Evolutionary conservation across 176 grass and related monocot species (phyloP).

Genomic region (Themeda triandra): DNA sequence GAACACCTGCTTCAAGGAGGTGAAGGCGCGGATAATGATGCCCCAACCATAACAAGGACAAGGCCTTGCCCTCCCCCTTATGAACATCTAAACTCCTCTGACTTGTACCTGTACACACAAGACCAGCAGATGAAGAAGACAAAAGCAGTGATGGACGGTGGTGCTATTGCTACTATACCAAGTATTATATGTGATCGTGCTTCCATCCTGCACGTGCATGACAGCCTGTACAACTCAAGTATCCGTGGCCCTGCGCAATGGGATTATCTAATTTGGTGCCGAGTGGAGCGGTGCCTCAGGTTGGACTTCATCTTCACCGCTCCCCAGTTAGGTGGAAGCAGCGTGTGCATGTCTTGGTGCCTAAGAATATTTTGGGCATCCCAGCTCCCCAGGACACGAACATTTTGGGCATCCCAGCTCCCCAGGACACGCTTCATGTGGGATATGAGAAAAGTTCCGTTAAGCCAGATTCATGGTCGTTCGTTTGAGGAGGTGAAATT

Average conservation of each 20-base stretch:
- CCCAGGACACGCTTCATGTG: neutral
- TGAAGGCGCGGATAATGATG: too few relatives aligned
- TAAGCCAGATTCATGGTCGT: fast-evolving
- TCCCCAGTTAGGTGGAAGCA: neutral
- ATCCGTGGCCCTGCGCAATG: neutral
- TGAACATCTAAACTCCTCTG: too few relatives aligned
- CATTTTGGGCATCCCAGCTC: slow-evolving; percentile 5
- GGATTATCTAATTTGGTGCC: neutral
- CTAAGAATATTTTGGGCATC: neutral
- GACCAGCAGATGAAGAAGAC: neutral
- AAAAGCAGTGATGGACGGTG: neutral
- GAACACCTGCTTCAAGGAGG: too few relatives aligned
- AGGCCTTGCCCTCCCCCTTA: too few relatives aligned
- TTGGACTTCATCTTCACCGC: neutral
- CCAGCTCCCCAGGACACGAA: too few relatives aligned
- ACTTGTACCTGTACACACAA: too few relatives aligned
- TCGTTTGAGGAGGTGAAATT: fast-evolving
- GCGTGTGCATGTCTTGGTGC: fast-evolving
- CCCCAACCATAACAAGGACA: too few relatives aligned
- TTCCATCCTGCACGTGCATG: neutral
- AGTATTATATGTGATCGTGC: neutral
- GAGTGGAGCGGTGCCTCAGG: slow-evolving; percentile 6
- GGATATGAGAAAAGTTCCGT: neutral
- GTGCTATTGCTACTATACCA: neutral
- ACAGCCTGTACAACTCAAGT: neutral